phyloP scores from a whole-genome alignment of 2,329 filamentous ascomycete species.

The Hortaea sp. region DNA sequence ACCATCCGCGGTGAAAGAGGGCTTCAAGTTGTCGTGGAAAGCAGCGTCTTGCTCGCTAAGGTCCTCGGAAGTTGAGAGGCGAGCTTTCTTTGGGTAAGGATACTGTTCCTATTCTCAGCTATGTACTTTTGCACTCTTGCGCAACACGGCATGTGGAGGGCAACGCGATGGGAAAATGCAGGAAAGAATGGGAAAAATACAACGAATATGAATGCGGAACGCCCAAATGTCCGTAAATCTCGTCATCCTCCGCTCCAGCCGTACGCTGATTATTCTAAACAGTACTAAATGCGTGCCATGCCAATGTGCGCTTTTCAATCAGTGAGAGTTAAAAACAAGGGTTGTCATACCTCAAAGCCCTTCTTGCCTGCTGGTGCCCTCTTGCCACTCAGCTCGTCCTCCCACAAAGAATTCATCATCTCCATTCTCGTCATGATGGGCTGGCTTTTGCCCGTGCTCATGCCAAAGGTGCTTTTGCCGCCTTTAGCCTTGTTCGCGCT shows the following conservation, averaged over 20 bases:
- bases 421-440: constrained; percentile 85
- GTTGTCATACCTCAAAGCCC: constrained; percentile 66
- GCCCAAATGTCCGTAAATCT: constrained; percentile 3
- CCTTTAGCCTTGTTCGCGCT: constrained; percentile 20
- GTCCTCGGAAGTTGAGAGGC: constrained; percentile 44
- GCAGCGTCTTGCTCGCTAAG: constrained; percentile 54
- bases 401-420: constrained; percentile 89
- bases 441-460: constrained; percentile 28
- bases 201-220: constrained; percentile 4
- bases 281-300: neutral
- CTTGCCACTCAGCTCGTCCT: constrained; percentile 51
- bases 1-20: constrained; percentile 68
- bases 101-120: constrained; percentile 26
- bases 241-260: constrained; percentile 15
- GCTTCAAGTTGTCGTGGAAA: constrained; percentile 66
- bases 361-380: constrained; percentile 9
- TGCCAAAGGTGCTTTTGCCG: constrained; percentile 9
- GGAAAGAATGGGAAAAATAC: neutral
- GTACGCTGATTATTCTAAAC: constrained; percentile 5
- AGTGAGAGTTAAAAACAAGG: constrained; percentile 8
- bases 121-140: constrained; percentile 17
- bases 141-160: constrained; percentile 3
- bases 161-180: neutral
- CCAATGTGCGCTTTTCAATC: too few species aligned
- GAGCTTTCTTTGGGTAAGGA: constrained; percentile 21